Evolutionary conservation across 1,139 yeast genomes (phyloP).

Genomic region (Yamadazyma songkhlaensis): DNA sequence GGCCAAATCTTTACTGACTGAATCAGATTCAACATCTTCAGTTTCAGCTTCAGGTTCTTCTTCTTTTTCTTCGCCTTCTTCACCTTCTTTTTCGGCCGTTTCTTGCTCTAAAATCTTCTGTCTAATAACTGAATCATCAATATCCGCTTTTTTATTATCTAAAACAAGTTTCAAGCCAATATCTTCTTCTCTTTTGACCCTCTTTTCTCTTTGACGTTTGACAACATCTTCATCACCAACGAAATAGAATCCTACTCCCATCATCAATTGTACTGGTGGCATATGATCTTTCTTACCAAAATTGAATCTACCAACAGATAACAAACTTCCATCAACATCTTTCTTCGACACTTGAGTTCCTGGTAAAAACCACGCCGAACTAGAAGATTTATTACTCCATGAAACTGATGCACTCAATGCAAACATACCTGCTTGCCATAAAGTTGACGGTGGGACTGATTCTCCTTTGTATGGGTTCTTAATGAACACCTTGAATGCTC

Average conservation of each 20-base stretch:
- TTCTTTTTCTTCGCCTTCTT: slow-evolving; percentile 11
- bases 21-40: background rate
- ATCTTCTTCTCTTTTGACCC: slow-evolving; percentile 41
- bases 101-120: slow-evolving; percentile 14
- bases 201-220: slow-evolving; percentile 33
- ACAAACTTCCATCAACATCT: slow-evolving; percentile 60
- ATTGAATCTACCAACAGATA: slow-evolving; percentile 64
- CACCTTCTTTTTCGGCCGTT: slow-evolving; percentile 10
- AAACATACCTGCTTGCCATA: slow-evolving; percentile 86
- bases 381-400: slow-evolving; percentile 81
- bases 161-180: slow-evolving; percentile 42
- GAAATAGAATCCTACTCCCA: slow-evolving; percentile 89
- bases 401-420: slow-evolving; percentile 81
- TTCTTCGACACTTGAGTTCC: slow-evolving; percentile 67
- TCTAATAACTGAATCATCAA: slow-evolving; percentile 19
- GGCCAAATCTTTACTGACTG: slow-evolving; percentile 1
- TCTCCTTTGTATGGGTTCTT: slow-evolving; percentile 67
- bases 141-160: slow-evolving; percentile 35
- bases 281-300: slow-evolving; percentile 58
- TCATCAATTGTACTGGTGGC: slow-evolving; percentile 80
- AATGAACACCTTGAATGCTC: slow-evolving; percentile 72
- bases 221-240: slow-evolving; percentile 57
- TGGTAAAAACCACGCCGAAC: slow-evolving; percentile 81
- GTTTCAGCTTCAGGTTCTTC: slow-evolving; percentile 9
- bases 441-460: slow-evolving; percentile 76